Percentiles rank a stretch among this genome's conserved stretches.
phyloP scores from a whole-genome alignment of 2,329 filamentous ascomycete genomes.

The Exophiala bonariae region DNA sequence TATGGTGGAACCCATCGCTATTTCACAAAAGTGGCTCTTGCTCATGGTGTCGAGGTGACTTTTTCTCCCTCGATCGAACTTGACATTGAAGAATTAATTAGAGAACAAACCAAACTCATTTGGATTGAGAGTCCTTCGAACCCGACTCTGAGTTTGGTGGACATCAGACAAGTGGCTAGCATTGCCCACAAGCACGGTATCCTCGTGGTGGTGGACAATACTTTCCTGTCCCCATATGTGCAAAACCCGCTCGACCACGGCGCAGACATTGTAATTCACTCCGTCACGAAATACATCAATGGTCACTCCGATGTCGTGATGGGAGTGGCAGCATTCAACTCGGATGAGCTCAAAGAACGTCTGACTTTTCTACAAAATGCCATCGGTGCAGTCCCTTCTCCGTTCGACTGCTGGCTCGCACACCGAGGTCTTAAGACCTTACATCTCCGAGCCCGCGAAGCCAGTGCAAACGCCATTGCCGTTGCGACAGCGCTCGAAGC shows the following conservation, averaged over 20 bases:
- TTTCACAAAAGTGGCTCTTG: slow-evolving; percentile 95
- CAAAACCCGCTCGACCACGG: slow-evolving; percentile 95
- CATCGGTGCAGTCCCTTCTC: slow-evolving; percentile 88
- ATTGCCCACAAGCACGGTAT: slow-evolving; percentile 86
- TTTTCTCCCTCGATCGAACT: slow-evolving; percentile 92
- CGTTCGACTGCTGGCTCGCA: slow-evolving; percentile 97
- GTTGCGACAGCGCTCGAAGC: slow-evolving; percentile 76
- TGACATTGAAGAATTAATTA: slow-evolving; percentile 82
- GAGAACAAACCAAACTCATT: slow-evolving; percentile 80
- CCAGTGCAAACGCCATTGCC: slow-evolving; percentile 74
- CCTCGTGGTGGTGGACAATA: slow-evolving; percentile 98
- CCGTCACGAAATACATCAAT: slow-evolving; percentile 99
- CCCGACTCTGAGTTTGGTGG: slow-evolving; percentile 87
- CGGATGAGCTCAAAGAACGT: slow-evolving; percentile 71
- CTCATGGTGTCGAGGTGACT: slow-evolving; percentile 90
- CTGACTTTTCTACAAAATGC: slow-evolving; percentile 95
- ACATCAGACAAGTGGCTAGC: slow-evolving; percentile 81
- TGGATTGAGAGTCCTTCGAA: slow-evolving; percentile 98
- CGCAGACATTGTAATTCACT: slow-evolving; percentile 95
- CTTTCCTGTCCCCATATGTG: slow-evolving; percentile 92
- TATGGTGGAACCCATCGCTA: slow-evolving; percentile 98
- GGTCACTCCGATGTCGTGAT: slow-evolving; percentile 96
- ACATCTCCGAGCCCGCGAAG: slow-evolving; percentile 85
- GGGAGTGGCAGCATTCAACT: slow-evolving; percentile 96
- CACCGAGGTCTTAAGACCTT: slow-evolving; percentile 96